Evolutionary conservation across 768 basidiomycete species (phyloP).

Genomic region (Leucosporidium yakuticum): DNA sequence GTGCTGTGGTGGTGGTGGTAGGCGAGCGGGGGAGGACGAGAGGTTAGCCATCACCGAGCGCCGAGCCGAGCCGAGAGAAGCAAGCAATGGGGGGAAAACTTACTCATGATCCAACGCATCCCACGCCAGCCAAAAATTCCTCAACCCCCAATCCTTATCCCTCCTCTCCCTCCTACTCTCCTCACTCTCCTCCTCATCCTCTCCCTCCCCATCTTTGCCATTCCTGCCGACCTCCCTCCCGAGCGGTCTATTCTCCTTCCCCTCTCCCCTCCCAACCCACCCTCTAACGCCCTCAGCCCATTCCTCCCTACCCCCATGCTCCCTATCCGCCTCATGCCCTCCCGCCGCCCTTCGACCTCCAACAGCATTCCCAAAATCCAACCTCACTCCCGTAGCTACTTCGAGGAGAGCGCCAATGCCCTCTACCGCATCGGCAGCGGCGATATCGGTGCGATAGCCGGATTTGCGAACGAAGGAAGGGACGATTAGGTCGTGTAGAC

Average conservation of each 20-base stretch:
- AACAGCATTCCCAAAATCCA: conserved; percentile 56
- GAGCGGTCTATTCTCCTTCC: conserved; percentile 37
- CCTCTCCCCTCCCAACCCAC: conserved; percentile 59
- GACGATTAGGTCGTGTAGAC: conserved; percentile 85
- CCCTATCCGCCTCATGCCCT: conserved; percentile 29
- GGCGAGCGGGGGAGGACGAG: neutral
- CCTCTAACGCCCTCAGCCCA: conserved; percentile 55
- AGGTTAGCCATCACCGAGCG: neutral
- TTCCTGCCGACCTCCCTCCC: no score
- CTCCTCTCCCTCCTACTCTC: conserved; percentile 41
- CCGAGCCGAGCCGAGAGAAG: neutral
- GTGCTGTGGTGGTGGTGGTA: conserved; percentile 43
- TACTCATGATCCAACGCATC: conserved; percentile 80
- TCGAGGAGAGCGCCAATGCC: conserved; percentile 79
- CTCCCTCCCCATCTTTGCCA: conserved; percentile 34
- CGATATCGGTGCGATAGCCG: conserved; percentile 82
- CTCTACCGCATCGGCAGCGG: conserved; percentile 89
- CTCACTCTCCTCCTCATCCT: conserved; percentile 42
- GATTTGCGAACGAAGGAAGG: conserved; percentile 88
- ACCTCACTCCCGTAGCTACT: conserved; percentile 77
- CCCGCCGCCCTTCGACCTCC: neutral
- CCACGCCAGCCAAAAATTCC: conserved; percentile 92
- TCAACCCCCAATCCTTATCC: conserved; percentile 72
- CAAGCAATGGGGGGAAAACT: conserved; percentile 46
- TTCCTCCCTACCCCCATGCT: conserved; percentile 39